Percentiles rank a stretch among this genome's conserved stretches.
Evolutionary conservation across 2,329 filamentous ascomycete species (phyloP).

Genomic region (Colletotrichum scovillei): DNA sequence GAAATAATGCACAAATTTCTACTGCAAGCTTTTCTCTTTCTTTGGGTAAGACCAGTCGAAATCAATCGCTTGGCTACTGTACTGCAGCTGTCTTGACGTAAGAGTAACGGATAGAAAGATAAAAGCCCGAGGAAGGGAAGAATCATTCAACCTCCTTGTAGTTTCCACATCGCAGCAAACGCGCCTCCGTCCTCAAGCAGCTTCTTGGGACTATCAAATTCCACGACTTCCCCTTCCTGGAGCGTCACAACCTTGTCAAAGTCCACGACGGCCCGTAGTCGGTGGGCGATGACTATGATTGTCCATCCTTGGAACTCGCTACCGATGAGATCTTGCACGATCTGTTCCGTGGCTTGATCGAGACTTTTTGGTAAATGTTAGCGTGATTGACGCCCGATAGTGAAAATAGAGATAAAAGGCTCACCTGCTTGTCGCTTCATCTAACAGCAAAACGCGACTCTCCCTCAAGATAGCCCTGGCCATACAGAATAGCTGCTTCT

Average conservation of each 20-base stretch:
- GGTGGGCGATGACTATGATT: constrained; percentile 55
- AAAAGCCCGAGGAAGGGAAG: too few relatives aligned
- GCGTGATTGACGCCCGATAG: too few relatives aligned
- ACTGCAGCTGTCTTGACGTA: too few relatives aligned
- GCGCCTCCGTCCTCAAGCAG: constrained; percentile 5
- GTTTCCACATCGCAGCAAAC: constrained; percentile 22
- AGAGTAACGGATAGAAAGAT: too few relatives aligned
- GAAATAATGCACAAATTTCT: too few relatives aligned
- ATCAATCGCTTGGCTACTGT: too few relatives aligned
- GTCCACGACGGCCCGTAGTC: constrained; percentile 59
- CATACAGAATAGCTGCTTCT: constrained; percentile 47
- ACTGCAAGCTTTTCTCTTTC: too few relatives aligned
- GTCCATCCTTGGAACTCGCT: constrained; percentile 53
- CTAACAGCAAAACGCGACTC: constrained; percentile 44
- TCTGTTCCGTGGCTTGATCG: constrained; percentile 45
- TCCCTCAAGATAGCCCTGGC: constrained; percentile 44
- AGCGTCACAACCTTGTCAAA: constrained; percentile 58
- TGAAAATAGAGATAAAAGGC: too few relatives aligned
- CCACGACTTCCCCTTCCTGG: constrained; percentile 14
- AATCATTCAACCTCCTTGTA: constrained; percentile 5
- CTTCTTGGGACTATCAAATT: constrained; percentile 11
- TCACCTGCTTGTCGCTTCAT: constrained; percentile 54
- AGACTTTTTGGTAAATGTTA: too few relatives aligned
- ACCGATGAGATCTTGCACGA: constrained; percentile 44
- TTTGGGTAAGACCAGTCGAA: too few relatives aligned